These are phyloP conservation scores for Talaromyces atroroseus DNA, from an alignment of 2,329 filamentous ascomycete species.

Conservation along the genomic window DNA sequence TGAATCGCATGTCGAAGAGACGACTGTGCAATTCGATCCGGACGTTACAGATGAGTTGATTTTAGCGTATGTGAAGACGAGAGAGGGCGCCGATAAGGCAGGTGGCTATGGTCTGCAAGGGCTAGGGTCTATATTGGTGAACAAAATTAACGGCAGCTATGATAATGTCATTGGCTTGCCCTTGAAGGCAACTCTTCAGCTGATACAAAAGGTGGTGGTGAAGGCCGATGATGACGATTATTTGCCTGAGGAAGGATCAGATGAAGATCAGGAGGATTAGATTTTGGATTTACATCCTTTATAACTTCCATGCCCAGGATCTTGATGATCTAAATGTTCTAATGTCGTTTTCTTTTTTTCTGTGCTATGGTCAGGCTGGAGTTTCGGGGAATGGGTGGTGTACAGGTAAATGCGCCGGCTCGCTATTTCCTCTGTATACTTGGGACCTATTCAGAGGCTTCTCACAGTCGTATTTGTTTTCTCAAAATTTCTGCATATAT, in stretches of 20 bases:
- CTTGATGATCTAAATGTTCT: too few species aligned
- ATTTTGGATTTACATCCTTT: background rate
- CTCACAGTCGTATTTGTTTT: too few species aligned
- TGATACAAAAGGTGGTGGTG: slow-evolving; percentile 85
- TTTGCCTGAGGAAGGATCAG: slow-evolving; percentile 35
- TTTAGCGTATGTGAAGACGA: slow-evolving; percentile 60
- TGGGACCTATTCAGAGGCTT: too few species aligned
- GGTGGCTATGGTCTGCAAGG: slow-evolving; percentile 95
- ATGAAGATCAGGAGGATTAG: slow-evolving; percentile 10
- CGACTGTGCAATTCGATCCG: slow-evolving; percentile 76
- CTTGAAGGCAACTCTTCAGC: slow-evolving; percentile 65
- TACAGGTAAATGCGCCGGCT: too few species aligned
- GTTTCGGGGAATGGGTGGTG: too few species aligned
- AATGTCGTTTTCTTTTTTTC: too few species aligned
- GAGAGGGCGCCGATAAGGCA: slow-evolving; percentile 93
- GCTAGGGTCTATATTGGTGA: slow-evolving; percentile 76
- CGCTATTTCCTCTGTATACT: too few species aligned
- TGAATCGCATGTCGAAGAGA: slow-evolving; percentile 80
- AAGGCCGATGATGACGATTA: slow-evolving; percentile 62
- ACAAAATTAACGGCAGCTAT: slow-evolving; percentile 80
- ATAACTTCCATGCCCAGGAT: too few species aligned
- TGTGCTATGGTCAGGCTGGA: background rate
- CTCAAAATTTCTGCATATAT: background rate
- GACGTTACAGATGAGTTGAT: slow-evolving; percentile 76
- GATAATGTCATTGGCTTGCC: slow-evolving; percentile 95